phyloP scores from a whole-genome alignment of 768 basidiomycete species.

The Phaeotremella fagi region DNA sequence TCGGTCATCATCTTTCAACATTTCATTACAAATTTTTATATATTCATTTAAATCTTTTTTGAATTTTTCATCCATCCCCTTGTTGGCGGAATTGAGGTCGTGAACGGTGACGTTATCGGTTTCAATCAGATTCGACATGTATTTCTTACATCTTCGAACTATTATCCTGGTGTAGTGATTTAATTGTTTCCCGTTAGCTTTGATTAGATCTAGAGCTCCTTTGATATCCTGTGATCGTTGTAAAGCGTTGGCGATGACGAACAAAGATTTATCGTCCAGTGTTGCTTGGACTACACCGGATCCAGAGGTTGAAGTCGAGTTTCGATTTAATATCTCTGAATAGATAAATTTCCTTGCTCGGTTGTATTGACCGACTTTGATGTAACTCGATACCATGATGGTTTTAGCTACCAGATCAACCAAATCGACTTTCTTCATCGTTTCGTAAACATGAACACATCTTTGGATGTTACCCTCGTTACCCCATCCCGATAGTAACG shows the following conservation, averaged over 20 bases:
- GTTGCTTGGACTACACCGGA: background rate
- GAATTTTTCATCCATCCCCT: no score
- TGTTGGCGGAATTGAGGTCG: no score
- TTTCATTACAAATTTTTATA: no score
- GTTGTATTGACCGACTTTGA: background rate
- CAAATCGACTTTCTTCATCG: background rate
- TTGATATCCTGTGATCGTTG: background rate
- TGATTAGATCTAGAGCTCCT: background rate
- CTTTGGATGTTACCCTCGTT: background rate
- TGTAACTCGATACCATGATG: constrained; percentile 1
- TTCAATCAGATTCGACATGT: no score
- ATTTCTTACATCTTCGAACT: background rate
- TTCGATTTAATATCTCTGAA: background rate
- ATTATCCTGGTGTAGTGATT: background rate
- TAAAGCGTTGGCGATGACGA: background rate
- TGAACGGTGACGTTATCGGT: no score
- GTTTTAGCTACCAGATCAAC: background rate
- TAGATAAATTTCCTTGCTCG: background rate
- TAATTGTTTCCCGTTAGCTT: background rate
- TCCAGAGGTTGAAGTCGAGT: background rate
- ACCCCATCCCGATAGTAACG: constrained; percentile 17
- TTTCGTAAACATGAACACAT: background rate
- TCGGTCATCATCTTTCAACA: background rate
- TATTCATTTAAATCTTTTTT: no score
- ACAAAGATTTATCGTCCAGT: background rate